Percentiles rank a stretch among this genome's conserved stretches.
These are phyloP conservation scores for Penicillium verrucosum DNA, from an alignment of 2,329 filamentous ascomycete species.

Conservation along the genomic window DNA sequence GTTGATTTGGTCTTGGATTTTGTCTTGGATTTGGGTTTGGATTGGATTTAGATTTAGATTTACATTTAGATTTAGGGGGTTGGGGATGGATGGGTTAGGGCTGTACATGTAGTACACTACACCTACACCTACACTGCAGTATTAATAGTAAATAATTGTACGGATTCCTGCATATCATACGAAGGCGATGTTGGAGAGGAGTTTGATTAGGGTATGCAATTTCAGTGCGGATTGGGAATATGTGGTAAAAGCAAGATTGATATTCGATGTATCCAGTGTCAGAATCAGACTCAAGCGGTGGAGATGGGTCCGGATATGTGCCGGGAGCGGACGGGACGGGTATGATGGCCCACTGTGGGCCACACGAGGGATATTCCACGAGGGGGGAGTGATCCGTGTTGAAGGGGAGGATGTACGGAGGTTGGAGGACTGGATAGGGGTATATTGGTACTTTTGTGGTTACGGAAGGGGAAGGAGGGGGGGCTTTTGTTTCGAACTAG, in stretches of 20 bases:
- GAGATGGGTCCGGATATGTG: background rate
- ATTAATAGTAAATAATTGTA: background rate
- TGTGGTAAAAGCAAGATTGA: background rate
- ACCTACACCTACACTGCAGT: background rate
- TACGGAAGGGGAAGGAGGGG: background rate
- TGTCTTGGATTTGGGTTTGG: no score
- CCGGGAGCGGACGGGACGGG: background rate
- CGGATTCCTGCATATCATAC: background rate
- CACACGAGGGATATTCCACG: background rate
- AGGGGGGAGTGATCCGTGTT: background rate
- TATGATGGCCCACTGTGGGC: constrained; percentile 3
- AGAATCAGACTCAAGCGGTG: background rate
- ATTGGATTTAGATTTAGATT: background rate
- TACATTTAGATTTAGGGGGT: background rate
- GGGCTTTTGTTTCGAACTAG: background rate
- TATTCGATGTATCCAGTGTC: constrained; percentile 1
- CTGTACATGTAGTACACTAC: background rate
- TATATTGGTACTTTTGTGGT: background rate
- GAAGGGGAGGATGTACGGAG: no score
- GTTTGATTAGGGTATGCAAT: no score
- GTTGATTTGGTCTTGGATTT: no score
- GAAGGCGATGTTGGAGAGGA: background rate
- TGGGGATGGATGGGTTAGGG: background rate
- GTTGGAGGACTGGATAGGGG: background rate
- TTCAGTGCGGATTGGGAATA: background rate